phyloP scores from a whole-genome alignment of 179 eudicot genomes.

The Nepenthes alata region DNA sequence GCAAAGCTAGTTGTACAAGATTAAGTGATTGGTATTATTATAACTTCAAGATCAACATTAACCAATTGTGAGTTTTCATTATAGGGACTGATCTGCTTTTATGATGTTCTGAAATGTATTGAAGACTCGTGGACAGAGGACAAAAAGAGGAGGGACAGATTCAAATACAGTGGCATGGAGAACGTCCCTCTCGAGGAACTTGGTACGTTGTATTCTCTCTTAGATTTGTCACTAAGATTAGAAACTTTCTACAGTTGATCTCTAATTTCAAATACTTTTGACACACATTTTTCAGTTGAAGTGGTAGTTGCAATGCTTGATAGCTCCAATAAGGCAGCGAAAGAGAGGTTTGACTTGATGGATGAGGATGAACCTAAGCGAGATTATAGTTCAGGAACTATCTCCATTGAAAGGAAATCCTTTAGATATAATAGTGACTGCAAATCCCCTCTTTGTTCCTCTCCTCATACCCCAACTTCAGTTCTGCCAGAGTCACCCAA shows the following conservation, averaged over 20 bases:
- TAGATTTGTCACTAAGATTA: not conserved
- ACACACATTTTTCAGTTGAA: slow-evolving; percentile 14
- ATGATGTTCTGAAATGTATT: slow-evolving; percentile 51
- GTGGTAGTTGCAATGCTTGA: slow-evolving; percentile 51
- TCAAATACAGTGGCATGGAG: slow-evolving; percentile 24
- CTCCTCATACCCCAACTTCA: slow-evolving; percentile 85
- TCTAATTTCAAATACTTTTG: not conserved
- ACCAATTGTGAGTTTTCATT: not conserved
- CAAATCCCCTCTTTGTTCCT: slow-evolving; percentile 23
- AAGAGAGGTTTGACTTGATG: slow-evolving; percentile 55
- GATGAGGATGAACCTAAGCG: slow-evolving; percentile 58
- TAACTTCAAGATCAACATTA: not conserved
- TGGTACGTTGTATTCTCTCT: slow-evolving; percentile 32
- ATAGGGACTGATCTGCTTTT: slow-evolving; percentile 58
- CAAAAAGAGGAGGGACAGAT: slow-evolving; percentile 43
- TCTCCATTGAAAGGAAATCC: slow-evolving; percentile 25
- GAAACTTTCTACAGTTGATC: not conserved
- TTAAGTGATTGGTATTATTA: not conserved
- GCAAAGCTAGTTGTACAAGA: not conserved
- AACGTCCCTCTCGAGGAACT: slow-evolving; percentile 40
- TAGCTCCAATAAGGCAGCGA: slow-evolving; percentile 55
- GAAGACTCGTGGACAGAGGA: slow-evolving; percentile 68
- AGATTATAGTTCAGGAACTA: slow-evolving; percentile 22
- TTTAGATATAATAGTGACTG: slow-evolving; percentile 27
- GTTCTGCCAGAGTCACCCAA: slow-evolving; percentile 46